phyloP scores from a whole-genome alignment of 257 asterid genomes.

The Asclepias syriaca region DNA sequence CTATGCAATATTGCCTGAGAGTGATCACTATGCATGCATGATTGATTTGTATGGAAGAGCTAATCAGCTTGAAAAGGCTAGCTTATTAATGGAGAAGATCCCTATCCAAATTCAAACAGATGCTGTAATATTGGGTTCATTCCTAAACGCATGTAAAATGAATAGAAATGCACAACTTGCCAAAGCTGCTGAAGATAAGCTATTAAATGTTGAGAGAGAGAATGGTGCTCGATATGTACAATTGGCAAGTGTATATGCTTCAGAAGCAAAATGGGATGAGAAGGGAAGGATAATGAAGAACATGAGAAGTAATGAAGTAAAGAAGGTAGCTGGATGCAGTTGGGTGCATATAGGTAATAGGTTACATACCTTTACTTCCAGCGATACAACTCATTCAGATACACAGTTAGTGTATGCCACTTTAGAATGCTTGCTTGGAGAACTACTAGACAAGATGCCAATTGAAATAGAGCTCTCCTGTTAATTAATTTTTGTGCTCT shows the following conservation, averaged over 20 bases:
- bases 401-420: conserved; percentile 46
- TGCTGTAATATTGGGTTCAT: conserved; percentile 56
- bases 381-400: conserved; percentile 55
- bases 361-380: conserved; percentile 58
- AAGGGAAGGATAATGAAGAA: conserved; percentile 79
- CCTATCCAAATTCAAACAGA: conserved; percentile 60
- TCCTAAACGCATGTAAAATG: conserved; percentile 68
- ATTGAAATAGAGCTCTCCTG: conserved; percentile 11
- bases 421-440: conserved; percentile 45
- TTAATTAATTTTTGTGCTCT: background rate
- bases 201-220: conserved; percentile 48
- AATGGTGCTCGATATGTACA: conserved; percentile 70
- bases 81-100: conserved; percentile 48
- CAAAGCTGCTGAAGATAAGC: conserved; percentile 51
- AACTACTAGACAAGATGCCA: conserved; percentile 22
- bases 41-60: conserved; percentile 90
- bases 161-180: conserved; percentile 61
- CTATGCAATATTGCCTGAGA: conserved; percentile 55
- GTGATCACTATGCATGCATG: conserved; percentile 91
- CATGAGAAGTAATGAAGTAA: conserved; percentile 71
- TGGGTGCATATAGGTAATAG: conserved; percentile 58
- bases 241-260: conserved; percentile 75
- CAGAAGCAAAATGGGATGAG: conserved; percentile 76
- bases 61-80: conserved; percentile 64
- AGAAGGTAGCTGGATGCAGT: conserved; percentile 76